Evolutionary conservation across 805 yeast genomes (phyloP).

Genomic region (Spathaspora boniae): DNA sequence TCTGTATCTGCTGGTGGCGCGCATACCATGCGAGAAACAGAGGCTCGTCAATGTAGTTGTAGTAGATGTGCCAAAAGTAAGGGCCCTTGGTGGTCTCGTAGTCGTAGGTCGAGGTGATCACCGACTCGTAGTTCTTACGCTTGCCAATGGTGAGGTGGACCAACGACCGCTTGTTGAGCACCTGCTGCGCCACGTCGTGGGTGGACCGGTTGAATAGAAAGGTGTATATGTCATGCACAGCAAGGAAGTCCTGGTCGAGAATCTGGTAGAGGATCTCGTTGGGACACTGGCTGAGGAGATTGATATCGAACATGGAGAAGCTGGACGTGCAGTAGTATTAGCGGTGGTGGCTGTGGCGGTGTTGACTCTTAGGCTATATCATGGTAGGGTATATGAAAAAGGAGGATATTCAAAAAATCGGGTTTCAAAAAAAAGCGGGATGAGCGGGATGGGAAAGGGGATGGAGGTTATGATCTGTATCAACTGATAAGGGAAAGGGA

Average conservation of each 20-base stretch:
- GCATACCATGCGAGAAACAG: conserved; percentile 5
- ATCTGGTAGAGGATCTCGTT: conserved; percentile 8
- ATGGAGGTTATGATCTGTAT: too few relatives aligned
- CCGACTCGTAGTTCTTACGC: conserved; percentile 4
- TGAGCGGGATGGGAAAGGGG: too few relatives aligned
- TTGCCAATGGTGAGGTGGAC: conserved; percentile 6
- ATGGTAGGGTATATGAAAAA: too few relatives aligned
- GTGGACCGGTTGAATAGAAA: conserved; percentile 4
- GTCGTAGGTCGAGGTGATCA: conserved; percentile 5
- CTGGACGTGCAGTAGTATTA: background rate
- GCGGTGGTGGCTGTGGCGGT: background rate
- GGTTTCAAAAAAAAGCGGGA: too few relatives aligned
- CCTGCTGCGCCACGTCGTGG: conserved; percentile 5
- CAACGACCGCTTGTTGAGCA: conserved; percentile 4
- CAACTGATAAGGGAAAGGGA: too few relatives aligned
- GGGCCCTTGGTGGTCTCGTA: conserved; percentile 6
- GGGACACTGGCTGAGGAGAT: conserved; percentile 6
- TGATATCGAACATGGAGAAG: conserved; percentile 2
- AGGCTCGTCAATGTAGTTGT: conserved; percentile 3
- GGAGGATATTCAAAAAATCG: too few relatives aligned
- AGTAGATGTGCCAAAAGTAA: conserved; percentile 7
- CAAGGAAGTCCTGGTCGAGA: conserved; percentile 4
- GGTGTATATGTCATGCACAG: conserved; percentile 4
- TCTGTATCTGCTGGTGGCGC: conserved; percentile 4
- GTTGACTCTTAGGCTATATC: too few relatives aligned